Evolutionary conservation across 306 rosid species (phyloP).

Genomic region (Glycine soja): DNA sequence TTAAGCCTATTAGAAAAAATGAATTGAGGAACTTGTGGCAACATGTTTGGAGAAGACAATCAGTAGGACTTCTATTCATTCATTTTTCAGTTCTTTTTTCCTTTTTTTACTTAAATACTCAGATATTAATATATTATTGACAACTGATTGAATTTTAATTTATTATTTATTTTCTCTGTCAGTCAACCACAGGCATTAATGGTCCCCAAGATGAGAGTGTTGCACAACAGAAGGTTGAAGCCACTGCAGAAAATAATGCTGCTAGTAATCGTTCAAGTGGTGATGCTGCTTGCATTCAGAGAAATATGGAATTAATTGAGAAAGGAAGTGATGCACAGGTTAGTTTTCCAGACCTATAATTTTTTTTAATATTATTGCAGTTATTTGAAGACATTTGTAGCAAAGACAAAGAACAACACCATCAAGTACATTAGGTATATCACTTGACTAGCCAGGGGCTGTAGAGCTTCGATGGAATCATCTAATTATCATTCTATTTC

Average conservation of each 20-base stretch:
- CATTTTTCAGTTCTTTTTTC: neutral
- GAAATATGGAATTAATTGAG: slow-evolving; percentile 70
- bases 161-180: slow-evolving; percentile 47
- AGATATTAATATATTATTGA: slow-evolving; percentile 15
- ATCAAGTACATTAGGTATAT: slow-evolving; percentile 25
- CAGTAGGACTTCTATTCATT: slow-evolving; percentile 57
- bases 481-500: neutral
- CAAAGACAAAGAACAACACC: neutral
- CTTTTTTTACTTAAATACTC: neutral
- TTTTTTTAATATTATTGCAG: slow-evolving; percentile 16
- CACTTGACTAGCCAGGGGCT: neutral
- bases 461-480: neutral
- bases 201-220: slow-evolving; percentile 68
- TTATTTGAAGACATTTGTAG: slow-evolving; percentile 30
- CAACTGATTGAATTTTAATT: slow-evolving; percentile 31
- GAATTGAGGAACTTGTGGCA: slow-evolving; percentile 96
- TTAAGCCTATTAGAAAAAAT: slow-evolving; percentile 89
- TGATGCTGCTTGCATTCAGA: slow-evolving; percentile 57
- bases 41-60: slow-evolving; percentile 98
- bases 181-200: slow-evolving; percentile 58
- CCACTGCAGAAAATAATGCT: slow-evolving; percentile 81
- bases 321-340: slow-evolving; percentile 97
- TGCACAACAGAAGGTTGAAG: slow-evolving; percentile 69
- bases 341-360: slow-evolving; percentile 44
- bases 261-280: slow-evolving; percentile 78